Percentiles rank a stretch among this genome's conserved stretches.
Evolutionary conservation across 1,139 yeast genomes (phyloP).

Genomic region (Magnusiomyces sp.): DNA sequence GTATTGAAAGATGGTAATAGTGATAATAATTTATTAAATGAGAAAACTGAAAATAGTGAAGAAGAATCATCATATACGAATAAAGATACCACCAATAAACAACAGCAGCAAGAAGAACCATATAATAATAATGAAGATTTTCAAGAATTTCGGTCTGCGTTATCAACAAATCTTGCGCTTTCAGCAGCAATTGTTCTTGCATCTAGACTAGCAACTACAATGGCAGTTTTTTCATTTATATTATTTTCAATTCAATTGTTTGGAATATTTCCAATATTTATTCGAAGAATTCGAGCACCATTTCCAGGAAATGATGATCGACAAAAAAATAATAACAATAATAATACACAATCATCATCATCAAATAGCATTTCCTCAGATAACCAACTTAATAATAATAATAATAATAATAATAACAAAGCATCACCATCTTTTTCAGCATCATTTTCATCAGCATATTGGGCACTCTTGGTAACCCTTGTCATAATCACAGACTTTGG

Average conservation of each 20-base stretch:
- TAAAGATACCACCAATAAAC: background rate
- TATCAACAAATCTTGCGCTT: conserved; percentile 75
- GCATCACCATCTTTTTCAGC: conserved; percentile 9
- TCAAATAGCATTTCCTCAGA: conserved; percentile 29
- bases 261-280: conserved; percentile 65
- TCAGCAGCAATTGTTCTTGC: conserved; percentile 88
- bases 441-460: conserved; percentile 16
- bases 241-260: conserved; percentile 63
- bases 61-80: too few relatives aligned
- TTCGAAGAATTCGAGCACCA: conserved; percentile 43
- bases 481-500: conserved; percentile 26
- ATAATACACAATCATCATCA: conserved; percentile 31
- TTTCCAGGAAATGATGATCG: conserved; percentile 16
- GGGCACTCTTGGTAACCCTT: conserved; percentile 22
- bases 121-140: conserved; percentile 1
- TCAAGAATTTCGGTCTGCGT: conserved; percentile 41
- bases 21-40: background rate
- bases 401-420: conserved; percentile 29
- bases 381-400: too few relatives aligned
- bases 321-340: too few relatives aligned
- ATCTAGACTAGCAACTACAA: conserved; percentile 64
- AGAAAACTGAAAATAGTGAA: background rate
- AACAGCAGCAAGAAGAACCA: conserved; percentile 7
- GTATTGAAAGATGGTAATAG: background rate
- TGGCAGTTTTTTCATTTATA: conserved; percentile 75